Percentiles rank a stretch among this genome's conserved stretches.
phyloP scores from a whole-genome alignment of 2,329 filamentous ascomycete species.

The Alternaria atra region DNA sequence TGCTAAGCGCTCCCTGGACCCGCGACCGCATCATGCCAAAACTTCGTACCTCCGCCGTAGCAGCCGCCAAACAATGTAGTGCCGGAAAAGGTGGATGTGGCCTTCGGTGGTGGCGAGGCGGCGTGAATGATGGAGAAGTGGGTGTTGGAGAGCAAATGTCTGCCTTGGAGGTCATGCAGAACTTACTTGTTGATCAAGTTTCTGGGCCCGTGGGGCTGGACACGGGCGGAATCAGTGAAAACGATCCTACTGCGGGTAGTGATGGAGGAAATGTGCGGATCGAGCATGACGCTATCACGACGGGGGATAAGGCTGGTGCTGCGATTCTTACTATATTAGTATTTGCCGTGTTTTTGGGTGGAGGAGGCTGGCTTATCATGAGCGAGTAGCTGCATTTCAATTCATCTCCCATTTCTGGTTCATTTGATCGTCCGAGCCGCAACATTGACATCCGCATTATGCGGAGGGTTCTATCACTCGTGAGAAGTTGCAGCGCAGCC shows the following conservation, averaged over 20 bases:
- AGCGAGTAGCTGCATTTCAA: constrained; percentile 15
- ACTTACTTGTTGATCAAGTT: constrained; percentile 50
- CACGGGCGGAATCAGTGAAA: constrained; percentile 62
- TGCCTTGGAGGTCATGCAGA: constrained; percentile 63
- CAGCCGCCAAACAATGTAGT: constrained; percentile 64
- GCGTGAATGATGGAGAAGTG: constrained; percentile 56
- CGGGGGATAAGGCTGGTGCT: constrained; percentile 72
- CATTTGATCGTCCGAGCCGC: background rate
- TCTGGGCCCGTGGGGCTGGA: constrained; percentile 55
- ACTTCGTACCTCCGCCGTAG: constrained; percentile 62
- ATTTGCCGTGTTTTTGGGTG: constrained; percentile 63
- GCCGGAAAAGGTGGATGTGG: constrained; percentile 60
- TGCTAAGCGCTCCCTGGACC: constrained; percentile 49
- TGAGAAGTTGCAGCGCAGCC: background rate
- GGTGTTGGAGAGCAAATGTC: constrained; percentile 69
- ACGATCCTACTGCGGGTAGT: constrained; percentile 54
- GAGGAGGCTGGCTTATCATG: constrained; percentile 61
- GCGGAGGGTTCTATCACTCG: background rate
- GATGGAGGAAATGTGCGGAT: constrained; percentile 37
- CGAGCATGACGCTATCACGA: constrained; percentile 55
- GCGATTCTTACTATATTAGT: constrained; percentile 69
- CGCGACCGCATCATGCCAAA: constrained; percentile 57
- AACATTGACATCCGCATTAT: background rate
- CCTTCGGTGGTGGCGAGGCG: constrained; percentile 52
- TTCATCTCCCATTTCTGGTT: background rate